Base-by-base conservation (phyloP, 2,329 filamentous ascomycete species). In the Aspergillus alliaceus region DNA sequence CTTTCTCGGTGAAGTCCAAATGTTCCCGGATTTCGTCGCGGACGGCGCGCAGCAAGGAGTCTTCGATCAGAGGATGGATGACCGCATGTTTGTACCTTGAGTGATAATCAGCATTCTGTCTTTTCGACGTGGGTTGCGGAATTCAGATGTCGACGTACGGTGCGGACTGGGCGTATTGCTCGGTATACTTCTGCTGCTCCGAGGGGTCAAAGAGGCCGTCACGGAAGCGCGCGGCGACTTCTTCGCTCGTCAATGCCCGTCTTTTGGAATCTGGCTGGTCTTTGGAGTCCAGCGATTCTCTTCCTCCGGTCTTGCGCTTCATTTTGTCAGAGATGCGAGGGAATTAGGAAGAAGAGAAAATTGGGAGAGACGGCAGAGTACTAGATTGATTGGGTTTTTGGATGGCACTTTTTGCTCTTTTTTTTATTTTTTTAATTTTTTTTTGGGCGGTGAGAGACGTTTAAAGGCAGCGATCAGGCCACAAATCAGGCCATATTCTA, bases 1-100 rank as follows among this genome's bases (percentile, higher is more conserved):
- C 95, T 76, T 99, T 99, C 67, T 93, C 93, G 12, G 95, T 97
- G 79, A 99, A 99, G 65, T 90, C 88, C 65, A 99, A 90, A 71
- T 96, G 93, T 65, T 89, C 83, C 75, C 89, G 88, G 75, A 98
- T 93, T 79, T 99, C 95, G 69, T 84, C 79, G 71, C 95, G 92
- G 58, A 99, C 95, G 54, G 85, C 82, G 69, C 93, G 93, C 47
- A 99, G 85, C 18, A 99, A 87, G 48, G 81, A 75, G 67, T 93
- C 89, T 75, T 95, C 82, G 72, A 98, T 88, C 42, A 99, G 81
- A 53, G 85, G 80, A 65, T 86, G 82, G 70, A 99, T 96, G 51
- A 99, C 93, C 66, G 90, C 90, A 74, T 99, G 93, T 73, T 93
- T 92, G 81, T 99, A 99, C 5, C 83, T 86, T 59, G 1, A 32